A percentile compares a stretch with the other conserved stretches of the same genome.
These are phyloP conservation scores for Cyanidium caldarium DNA, from an alignment of 23 red algal genomes.

Conservation along the genomic window DNA sequence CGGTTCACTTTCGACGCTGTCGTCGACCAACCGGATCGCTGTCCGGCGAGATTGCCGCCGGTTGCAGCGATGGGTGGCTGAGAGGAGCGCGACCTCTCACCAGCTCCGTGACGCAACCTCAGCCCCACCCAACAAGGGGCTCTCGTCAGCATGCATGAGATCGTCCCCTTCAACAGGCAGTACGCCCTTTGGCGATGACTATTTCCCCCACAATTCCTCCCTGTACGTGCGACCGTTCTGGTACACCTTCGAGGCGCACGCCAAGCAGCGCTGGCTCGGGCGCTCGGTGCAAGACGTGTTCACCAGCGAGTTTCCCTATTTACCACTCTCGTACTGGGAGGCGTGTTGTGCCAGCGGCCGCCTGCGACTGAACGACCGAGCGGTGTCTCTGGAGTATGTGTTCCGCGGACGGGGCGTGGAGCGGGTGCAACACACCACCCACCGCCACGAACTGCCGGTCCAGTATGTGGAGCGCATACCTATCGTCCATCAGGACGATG, in stretches of 20 bases:
- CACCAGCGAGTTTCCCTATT: conserved; percentile 8
- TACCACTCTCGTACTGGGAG: background rate
- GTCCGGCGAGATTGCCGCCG: too few species aligned
- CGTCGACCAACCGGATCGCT: too few species aligned
- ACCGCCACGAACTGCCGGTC: conserved; percentile 13
- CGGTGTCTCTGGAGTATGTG: background rate
- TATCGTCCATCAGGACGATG: background rate
- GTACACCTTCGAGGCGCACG: background rate
- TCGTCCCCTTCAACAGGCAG: too few species aligned
- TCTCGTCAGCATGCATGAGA: too few species aligned
- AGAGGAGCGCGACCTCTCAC: too few species aligned
- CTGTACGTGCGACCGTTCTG: background rate
- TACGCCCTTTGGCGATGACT: too few species aligned
- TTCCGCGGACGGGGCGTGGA: background rate
- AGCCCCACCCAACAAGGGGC: too few species aligned
- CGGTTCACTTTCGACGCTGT: too few species aligned
- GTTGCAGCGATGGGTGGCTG: too few species aligned
- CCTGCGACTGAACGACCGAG: background rate
- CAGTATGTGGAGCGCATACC: background rate
- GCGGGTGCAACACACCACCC: background rate
- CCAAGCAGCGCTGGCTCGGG: conserved; percentile 13
- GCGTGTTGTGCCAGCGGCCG: background rate
- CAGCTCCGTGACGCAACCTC: too few species aligned
- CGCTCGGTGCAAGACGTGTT: background rate
- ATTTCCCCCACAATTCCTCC: background rate